These are phyloP conservation scores for Aspergillus terreus DNA, from an alignment of 2,329 filamentous ascomycete species.

Conservation along the genomic window DNA sequence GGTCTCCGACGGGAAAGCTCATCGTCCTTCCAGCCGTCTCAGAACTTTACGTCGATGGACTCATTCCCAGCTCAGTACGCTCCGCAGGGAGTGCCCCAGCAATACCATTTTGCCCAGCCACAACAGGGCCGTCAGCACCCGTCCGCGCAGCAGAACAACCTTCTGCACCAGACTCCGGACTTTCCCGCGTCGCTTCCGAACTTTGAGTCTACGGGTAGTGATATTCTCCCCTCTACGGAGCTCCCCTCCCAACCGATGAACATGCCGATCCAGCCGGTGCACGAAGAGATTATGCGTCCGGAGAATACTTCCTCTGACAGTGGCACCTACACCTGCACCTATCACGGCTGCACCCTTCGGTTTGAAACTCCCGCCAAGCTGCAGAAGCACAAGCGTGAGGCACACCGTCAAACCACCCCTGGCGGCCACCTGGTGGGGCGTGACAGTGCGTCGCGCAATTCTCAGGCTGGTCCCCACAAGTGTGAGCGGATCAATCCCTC, in stretches of 20 bases:
- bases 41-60: constrained; percentile 40
- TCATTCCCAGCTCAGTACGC: constrained; percentile 39
- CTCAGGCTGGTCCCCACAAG: constrained; percentile 86
- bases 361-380: constrained; percentile 84
- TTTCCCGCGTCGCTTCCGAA: constrained; percentile 59
- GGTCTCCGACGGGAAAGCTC: constrained; percentile 35
- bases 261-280: constrained; percentile 33
- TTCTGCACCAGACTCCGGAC: constrained; percentile 48
- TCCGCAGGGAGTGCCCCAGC: constrained; percentile 46
- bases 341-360: constrained; percentile 81
- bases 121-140: constrained; percentile 23
- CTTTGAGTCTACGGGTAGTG: constrained; percentile 60
- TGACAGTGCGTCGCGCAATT: constrained; percentile 61
- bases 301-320: constrained; percentile 66
- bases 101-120: constrained; percentile 44
- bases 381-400: constrained; percentile 94
- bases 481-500: constrained; percentile 93
- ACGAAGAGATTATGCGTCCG: constrained; percentile 50
- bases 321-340: constrained; percentile 94
- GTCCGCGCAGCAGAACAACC: constrained; percentile 26
- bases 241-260: constrained; percentile 34
- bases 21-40: constrained; percentile 32
- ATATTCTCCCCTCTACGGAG: constrained; percentile 32
- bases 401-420: constrained; percentile 71
- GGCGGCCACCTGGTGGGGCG: constrained; percentile 41